Percentiles rank a stretch among this genome's conserved stretches.
Conservation (phyloP, 768 basidiomycete species). For the Harrya chromipes region DNA sequence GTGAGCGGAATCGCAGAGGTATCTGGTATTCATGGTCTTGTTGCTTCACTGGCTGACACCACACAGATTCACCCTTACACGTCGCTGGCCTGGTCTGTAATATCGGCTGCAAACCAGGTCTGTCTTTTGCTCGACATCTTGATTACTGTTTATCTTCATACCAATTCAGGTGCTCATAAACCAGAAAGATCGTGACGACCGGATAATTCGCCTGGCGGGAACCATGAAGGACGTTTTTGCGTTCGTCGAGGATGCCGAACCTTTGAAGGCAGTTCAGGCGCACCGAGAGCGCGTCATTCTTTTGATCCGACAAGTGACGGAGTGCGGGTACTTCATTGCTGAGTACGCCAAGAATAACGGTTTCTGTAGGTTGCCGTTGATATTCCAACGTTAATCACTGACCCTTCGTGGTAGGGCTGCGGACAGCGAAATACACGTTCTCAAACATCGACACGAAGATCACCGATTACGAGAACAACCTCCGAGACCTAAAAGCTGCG, state of each 20-base stretch:
- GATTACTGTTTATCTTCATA: not conserved
- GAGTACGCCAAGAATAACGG: slow-evolving; percentile 17
- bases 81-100: slow-evolving; percentile 21
- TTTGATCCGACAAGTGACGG: slow-evolving; percentile 21
- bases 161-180: slow-evolving; percentile 14
- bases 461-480: slow-evolving; percentile 15
- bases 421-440: slow-evolving; percentile 16
- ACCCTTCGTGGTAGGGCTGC: slow-evolving; percentile 10
- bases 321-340: slow-evolving; percentile 23
- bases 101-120: slow-evolving; percentile 21
- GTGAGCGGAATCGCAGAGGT: slow-evolving; percentile 16
- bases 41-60: not conserved
- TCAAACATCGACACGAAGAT: slow-evolving; percentile 19
- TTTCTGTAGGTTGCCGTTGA: slow-evolving; percentile 12
- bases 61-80: slow-evolving; percentile 17
- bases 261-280: slow-evolving; percentile 7
- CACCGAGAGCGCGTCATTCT: slow-evolving; percentile 7
- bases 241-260: slow-evolving; percentile 11
- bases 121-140: not conserved
- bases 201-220: slow-evolving; percentile 17
- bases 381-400: not conserved
- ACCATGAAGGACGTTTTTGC: slow-evolving; percentile 11
- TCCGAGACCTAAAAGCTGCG: slow-evolving; percentile 15
- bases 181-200: slow-evolving; percentile 14
- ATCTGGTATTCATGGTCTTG: not conserved